phyloP scores from a whole-genome alignment of 2,329 filamentous ascomycete species.

The Phialophora expanda region DNA sequence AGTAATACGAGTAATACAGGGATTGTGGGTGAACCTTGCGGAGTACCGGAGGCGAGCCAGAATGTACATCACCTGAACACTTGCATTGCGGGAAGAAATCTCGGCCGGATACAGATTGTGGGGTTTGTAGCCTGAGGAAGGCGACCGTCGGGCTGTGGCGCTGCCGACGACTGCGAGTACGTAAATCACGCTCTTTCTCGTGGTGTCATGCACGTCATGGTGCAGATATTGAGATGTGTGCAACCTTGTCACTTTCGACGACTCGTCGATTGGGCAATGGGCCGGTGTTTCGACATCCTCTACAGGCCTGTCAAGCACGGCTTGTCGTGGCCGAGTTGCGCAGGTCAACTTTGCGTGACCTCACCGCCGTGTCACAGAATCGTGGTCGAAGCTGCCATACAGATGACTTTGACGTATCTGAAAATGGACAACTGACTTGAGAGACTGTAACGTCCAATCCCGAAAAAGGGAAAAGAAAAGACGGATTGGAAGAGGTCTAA shows the following conservation, averaged over 20 bases:
- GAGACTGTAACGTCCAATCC: background rate
- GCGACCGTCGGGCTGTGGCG: background rate
- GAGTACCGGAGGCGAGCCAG: constrained; percentile 15
- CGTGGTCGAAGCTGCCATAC: background rate
- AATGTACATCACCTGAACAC: background rate
- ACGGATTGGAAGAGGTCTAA: background rate
- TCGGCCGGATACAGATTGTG: background rate
- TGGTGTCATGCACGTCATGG: background rate
- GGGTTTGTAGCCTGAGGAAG: background rate
- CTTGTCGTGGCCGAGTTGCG: background rate
- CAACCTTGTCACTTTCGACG: background rate
- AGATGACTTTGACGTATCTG: background rate
- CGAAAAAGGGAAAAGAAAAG: background rate
- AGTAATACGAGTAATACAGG: background rate
- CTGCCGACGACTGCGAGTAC: background rate
- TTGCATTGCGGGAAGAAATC: background rate
- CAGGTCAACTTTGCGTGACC: background rate
- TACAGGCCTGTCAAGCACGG: background rate
- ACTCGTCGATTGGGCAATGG: background rate
- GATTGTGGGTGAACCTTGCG: constrained; percentile 5
- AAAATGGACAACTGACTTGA: background rate
- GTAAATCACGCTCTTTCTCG: background rate
- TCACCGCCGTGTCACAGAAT: background rate
- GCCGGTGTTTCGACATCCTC: background rate
- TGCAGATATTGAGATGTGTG: background rate